Evolutionary conservation across 305 asterid species (phyloP).

Genomic region (Nicotiana rustica): DNA sequence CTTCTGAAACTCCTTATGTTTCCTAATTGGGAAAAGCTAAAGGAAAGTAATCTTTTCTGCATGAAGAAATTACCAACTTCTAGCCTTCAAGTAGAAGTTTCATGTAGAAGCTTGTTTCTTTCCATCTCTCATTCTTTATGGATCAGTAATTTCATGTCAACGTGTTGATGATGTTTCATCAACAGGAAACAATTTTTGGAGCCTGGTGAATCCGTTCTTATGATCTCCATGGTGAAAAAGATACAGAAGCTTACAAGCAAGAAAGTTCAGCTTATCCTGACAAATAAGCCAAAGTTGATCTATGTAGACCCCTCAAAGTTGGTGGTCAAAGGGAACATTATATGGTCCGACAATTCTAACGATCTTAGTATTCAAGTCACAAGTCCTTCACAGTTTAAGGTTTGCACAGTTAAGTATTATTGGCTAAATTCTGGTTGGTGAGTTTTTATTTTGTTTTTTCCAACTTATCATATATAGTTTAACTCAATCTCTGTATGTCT

Average conservation of each 20-base stretch:
- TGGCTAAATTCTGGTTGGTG: background rate
- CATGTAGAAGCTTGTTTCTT: background rate
- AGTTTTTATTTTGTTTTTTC: background rate
- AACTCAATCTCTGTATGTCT: conserved; percentile 4
- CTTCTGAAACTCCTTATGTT: background rate
- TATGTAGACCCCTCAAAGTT: conserved; percentile 88
- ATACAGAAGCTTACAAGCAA: conserved; percentile 88
- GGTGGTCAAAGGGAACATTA: conserved; percentile 78
- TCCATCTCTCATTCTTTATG: background rate
- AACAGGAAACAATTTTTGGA: conserved; percentile 96
- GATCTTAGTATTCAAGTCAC: conserved; percentile 87
- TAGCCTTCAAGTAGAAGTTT: background rate
- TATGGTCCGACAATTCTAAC: conserved; percentile 90
- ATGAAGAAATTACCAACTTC: background rate
- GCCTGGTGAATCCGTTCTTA: conserved; percentile 94
- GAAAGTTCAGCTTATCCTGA: conserved; percentile 97
- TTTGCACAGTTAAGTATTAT: conserved; percentile 64
- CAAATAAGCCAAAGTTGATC: conserved; percentile 88
- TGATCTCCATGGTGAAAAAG: conserved; percentile 96
- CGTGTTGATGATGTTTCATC: conserved; percentile 1
- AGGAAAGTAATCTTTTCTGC: background rate
- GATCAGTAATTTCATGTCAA: background rate
- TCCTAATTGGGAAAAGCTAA: too few relatives aligned
- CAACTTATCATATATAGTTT: background rate
- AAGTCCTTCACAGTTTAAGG: conserved; percentile 86